Evolutionary conservation across 768 basidiomycete genomes (phyloP).

Genomic region (Rhodotorula toruloides): DNA sequence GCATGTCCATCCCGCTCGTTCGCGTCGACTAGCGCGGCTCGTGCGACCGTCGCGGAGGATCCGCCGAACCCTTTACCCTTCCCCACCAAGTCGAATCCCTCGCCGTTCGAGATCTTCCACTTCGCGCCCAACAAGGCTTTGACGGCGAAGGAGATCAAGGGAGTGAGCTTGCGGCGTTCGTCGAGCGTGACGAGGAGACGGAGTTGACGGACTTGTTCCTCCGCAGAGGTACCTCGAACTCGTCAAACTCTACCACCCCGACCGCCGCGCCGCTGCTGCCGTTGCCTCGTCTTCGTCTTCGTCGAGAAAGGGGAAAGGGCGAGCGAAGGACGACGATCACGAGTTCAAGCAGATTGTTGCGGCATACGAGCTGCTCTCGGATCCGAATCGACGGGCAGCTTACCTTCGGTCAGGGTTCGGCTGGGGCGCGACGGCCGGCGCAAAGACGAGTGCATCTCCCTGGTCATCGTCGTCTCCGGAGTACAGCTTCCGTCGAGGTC

Average conservation of each 20-base stretch:
- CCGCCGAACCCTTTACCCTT: constrained; percentile 25
- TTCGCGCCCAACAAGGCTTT: background rate
- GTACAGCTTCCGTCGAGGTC: constrained; percentile 27
- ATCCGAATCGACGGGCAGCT: constrained; percentile 2
- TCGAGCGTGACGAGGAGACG: background rate
- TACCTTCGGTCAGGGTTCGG: constrained; percentile 24
- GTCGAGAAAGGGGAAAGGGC: background rate
- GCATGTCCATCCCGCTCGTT: background rate
- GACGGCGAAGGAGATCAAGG: background rate
- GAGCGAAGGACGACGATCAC: constrained; percentile 5
- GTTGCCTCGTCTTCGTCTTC: background rate
- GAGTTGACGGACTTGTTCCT: background rate
- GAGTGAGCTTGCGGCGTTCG: background rate
- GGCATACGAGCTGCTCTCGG: constrained; percentile 30
- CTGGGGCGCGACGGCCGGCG: constrained; percentile 12
- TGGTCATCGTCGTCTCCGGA: constrained; percentile 19
- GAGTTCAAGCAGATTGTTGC: constrained; percentile 25
- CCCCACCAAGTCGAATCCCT: constrained; percentile 12
- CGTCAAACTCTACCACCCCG: constrained; percentile 31
- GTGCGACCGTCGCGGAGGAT: background rate
- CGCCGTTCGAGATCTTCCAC: constrained; percentile 37
- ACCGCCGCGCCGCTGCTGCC: constrained; percentile 6
- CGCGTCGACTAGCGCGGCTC: background rate
- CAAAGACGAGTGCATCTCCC: background rate
- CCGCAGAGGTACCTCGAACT: constrained; percentile 20